These are phyloP conservation scores for Fusarium devonianum DNA, from an alignment of 2,329 filamentous ascomycete genomes.

Conservation along the genomic window DNA sequence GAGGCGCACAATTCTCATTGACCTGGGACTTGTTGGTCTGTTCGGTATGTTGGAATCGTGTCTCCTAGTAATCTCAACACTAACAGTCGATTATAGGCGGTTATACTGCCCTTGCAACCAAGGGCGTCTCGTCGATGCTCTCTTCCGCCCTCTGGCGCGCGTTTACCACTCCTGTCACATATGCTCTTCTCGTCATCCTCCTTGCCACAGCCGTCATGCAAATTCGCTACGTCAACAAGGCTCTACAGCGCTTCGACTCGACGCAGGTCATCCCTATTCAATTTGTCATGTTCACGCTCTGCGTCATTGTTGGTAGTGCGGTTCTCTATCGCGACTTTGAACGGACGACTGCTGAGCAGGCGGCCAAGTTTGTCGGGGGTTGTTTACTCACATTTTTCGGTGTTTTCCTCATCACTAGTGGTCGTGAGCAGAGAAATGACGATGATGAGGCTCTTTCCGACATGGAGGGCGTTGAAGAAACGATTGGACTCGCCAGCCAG, in stretches of 20 bases:
- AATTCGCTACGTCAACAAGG: conserved; percentile 92
- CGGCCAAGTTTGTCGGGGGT: conserved; percentile 85
- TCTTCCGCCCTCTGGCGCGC: conserved; percentile 89
- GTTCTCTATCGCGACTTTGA: conserved; percentile 96
- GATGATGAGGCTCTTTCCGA: conserved; percentile 62
- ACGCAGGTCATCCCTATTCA: conserved; percentile 98
- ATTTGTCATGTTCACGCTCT: conserved; percentile 95
- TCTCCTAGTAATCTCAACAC: conserved; percentile 5
- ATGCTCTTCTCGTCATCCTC: conserved; percentile 80
- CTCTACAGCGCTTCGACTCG: conserved; percentile 90
- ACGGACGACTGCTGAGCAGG: conserved; percentile 74
- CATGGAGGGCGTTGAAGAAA: conserved; percentile 67
- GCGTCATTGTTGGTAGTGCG: conserved; percentile 92
- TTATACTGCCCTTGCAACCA: conserved; percentile 96
- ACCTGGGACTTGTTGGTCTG: conserved; percentile 89
- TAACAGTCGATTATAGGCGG: conserved; percentile 65
- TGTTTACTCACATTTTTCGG: conserved; percentile 93
- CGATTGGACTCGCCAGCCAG: conserved; percentile 66
- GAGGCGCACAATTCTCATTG: conserved; percentile 85
- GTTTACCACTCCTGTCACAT: conserved; percentile 91
- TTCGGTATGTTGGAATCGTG: conserved; percentile 71
- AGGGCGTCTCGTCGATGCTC: conserved; percentile 93
- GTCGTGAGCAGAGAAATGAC: conserved; percentile 67
- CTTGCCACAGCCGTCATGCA: conserved; percentile 91
- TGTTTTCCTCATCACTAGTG: conserved; percentile 96